phyloP scores from a whole-genome alignment of 2,329 filamentous ascomycete species.

The Epichloe elymi region DNA sequence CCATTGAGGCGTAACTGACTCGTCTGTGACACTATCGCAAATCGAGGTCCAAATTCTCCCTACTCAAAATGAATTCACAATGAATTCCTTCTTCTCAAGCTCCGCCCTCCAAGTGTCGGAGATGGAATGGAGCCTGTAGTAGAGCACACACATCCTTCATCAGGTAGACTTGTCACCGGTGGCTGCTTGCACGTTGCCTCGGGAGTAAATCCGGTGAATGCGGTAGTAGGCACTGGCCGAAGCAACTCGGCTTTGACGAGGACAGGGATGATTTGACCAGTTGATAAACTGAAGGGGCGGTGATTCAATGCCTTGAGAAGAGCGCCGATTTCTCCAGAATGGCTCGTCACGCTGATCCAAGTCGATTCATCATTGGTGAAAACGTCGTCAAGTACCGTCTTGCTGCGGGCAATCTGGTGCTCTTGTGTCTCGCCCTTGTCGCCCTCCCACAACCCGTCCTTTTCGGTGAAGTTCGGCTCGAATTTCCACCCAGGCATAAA shows the following conservation, averaged over 20 bases:
- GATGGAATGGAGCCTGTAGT: conserved; percentile 1
- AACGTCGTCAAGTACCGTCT: conserved; percentile 40
- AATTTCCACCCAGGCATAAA: conserved; percentile 41
- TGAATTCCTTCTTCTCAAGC: too few relatives aligned
- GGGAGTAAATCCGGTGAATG: conserved; percentile 21
- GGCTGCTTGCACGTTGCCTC: conserved; percentile 31
- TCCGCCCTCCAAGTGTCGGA: background rate
- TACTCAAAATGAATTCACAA: too few relatives aligned
- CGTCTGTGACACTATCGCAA: too few relatives aligned
- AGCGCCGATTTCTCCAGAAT: conserved; percentile 42
- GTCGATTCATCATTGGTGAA: conserved; percentile 38
- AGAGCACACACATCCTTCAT: conserved; percentile 29
- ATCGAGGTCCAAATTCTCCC: too few relatives aligned
- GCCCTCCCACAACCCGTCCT: conserved; percentile 32
- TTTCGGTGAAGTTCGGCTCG: conserved; percentile 48
- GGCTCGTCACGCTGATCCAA: conserved; percentile 47
- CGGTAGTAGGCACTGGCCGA: conserved; percentile 15
- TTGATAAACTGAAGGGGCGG: conserved; percentile 46
- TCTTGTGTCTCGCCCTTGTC: conserved; percentile 27
- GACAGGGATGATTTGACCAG: conserved; percentile 55
- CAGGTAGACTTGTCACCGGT: conserved; percentile 29
- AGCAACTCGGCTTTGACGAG: conserved; percentile 45
- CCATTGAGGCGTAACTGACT: too few relatives aligned
- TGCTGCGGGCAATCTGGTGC: conserved; percentile 37
- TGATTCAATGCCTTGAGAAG: conserved; percentile 46